A percentile compares a stretch with the other conserved stretches of the same genome.
Conservation (phyloP, 2,329 filamentous ascomycete species). For the Cytospora piceicola region DNA sequence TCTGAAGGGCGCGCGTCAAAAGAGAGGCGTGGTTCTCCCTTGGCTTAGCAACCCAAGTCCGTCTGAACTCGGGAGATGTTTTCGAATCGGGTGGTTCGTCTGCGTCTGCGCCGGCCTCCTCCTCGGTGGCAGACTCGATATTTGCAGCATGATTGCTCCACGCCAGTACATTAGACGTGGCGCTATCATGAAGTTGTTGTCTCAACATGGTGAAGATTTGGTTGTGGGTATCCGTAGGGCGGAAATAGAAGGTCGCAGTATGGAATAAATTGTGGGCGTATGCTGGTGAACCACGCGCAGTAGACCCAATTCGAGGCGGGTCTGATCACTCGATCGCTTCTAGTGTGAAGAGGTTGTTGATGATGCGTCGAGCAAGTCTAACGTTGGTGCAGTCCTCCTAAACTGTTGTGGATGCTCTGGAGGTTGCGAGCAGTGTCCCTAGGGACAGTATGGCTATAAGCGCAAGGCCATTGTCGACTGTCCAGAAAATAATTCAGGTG, state of each 20-base stretch:
- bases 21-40: conserved; percentile 74
- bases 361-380: conserved; percentile 9
- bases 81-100: conserved; percentile 83
- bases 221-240: conserved; percentile 14
- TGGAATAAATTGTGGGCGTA: conserved; percentile 24
- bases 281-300: conserved; percentile 16
- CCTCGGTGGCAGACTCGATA: conserved; percentile 50
- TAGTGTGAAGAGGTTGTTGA: conserved; percentile 7
- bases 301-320: conserved; percentile 21
- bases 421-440: conserved; percentile 44
- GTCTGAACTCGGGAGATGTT: conserved; percentile 47
- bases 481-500: conserved; percentile 17
- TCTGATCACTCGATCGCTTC: conserved; percentile 19
- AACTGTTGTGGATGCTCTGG: conserved; percentile 31
- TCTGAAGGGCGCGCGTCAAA: conserved; percentile 81
- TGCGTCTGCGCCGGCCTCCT: conserved; percentile 73
- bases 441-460: conserved; percentile 47
- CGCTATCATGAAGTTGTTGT: conserved; percentile 42
- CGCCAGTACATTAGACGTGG: conserved; percentile 49
- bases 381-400: conserved; percentile 25
- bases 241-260: conserved; percentile 13
- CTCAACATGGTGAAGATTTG: conserved; percentile 34
- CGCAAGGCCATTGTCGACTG: conserved; percentile 36
- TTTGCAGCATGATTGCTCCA: conserved; percentile 51
- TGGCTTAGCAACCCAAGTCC: conserved; percentile 50